Percentiles rank a stretch among this genome's conserved stretches.
Conservation (phyloP, 2,329 filamentous ascomycete species). For the Hymenoscyphus infarciens region DNA sequence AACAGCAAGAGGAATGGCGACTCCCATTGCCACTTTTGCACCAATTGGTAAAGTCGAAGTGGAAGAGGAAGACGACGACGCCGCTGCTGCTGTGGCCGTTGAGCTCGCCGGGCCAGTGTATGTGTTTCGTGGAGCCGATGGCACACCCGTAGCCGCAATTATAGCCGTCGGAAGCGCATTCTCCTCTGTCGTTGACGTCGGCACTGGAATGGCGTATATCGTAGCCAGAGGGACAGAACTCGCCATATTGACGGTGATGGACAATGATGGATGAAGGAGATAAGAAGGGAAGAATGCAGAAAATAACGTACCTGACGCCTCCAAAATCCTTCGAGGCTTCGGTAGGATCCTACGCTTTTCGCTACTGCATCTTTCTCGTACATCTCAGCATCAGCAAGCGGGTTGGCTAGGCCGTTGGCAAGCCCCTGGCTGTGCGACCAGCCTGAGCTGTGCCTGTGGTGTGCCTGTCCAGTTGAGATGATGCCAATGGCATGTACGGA, state of each 20-base stretch:
- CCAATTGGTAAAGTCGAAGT: constrained; percentile 12
- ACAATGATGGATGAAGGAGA: neutral
- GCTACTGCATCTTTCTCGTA: constrained; percentile 1
- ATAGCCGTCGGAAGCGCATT: constrained; percentile 7
- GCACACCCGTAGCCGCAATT: neutral
- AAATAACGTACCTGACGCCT: neutral
- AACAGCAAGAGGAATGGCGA: constrained; percentile 33
- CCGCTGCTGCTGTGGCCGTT: neutral
- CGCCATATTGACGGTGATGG: neutral
- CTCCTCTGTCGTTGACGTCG: neutral
- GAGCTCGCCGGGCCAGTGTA: neutral
- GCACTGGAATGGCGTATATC: constrained; percentile 7
- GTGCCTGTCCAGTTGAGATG: no score
- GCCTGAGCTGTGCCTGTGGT: no score
- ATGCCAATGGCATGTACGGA: no score
- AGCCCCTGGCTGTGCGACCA: neutral
- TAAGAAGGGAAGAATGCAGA: neutral
- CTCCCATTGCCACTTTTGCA: constrained; percentile 29
- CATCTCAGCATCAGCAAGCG: neutral
- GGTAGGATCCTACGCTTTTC: constrained; percentile 3
- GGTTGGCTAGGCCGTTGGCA: neutral
- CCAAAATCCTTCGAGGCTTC: neutral
- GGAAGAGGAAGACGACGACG: neutral
- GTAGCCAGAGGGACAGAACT: constrained; percentile 3
- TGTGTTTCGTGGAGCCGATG: neutral